Evolutionary conservation across 257 asterid species (phyloP), one percentile per base, ranked within the genome.

Genomic region (Avicennia marina): DNA sequence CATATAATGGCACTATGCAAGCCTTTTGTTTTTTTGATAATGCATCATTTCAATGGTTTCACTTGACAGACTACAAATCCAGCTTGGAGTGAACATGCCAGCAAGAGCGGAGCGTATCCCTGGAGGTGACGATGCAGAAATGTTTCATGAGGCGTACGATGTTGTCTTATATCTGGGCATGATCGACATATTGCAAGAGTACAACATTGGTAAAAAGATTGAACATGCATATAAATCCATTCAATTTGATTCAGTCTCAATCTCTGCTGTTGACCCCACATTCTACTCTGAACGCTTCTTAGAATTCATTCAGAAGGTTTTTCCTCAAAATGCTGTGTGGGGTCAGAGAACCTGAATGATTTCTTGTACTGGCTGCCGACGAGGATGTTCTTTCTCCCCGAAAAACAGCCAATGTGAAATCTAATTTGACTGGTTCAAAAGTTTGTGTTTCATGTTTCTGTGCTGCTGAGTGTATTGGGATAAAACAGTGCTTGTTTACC

Each of bases 51-150:
- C 9, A 21, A 1, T 45, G 59, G 22, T 50, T 20, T 48, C 4
- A 13, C 22, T 50, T 22, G 26, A 63, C 94, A 93, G 98, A 68
- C 80, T 89, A n/a, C 98, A 89, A 72, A 84, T 89, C 81, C 98
- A 86, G 71, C 95, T 89, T 4, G 98, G 98, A 54, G 98, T 93
- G 60, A 93, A 86, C 63, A 81, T 93, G 98, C 98, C 98, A 12
- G 96, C 98, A 26, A 82, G 98, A 71, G 97, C 97, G 0, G 98
- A 93, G 75, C 86, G 49, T 25, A 70, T 80, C 33, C 83, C 82
- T 0, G 72, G 73, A 10, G 75, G 75, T 17, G 77, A 72, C 18
- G 69, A 56, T 22, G 53, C 58, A 0, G 83, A 68, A 62, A 54
- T 88, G 59, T 89, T 89, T 65, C 94, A 78, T n/a, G 94, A 88